phyloP scores from a whole-genome alignment of 2,329 filamentous ascomycete species.

The Chaetomium sp. region DNA sequence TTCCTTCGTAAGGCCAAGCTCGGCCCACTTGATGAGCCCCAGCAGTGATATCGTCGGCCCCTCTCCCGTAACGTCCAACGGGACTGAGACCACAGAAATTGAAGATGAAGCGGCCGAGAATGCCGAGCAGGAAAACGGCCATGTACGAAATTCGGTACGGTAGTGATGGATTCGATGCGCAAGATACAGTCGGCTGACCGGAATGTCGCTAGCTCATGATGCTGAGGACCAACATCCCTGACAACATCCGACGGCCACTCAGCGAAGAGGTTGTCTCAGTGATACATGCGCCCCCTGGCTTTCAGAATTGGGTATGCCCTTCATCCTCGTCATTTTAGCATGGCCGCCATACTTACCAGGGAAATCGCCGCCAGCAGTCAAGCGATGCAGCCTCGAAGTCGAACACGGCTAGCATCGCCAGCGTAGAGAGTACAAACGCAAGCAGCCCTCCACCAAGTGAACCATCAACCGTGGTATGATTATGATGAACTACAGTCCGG shows the following conservation, averaged over 20 bases:
- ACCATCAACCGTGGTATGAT: slow-evolving; percentile 32
- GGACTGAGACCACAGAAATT: slow-evolving; percentile 76
- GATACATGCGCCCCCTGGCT: slow-evolving; percentile 83
- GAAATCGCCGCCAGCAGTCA: slow-evolving; percentile 33
- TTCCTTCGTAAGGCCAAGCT: slow-evolving; percentile 42
- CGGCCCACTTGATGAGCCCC: slow-evolving; percentile 50
- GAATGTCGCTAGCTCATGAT: slow-evolving; percentile 39
- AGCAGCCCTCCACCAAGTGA: slow-evolving; percentile 32
- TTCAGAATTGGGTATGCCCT: slow-evolving; percentile 65
- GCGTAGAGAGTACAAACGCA: slow-evolving; percentile 26
- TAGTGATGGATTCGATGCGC: background rate
- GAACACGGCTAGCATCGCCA: slow-evolving; percentile 28
- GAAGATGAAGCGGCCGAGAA: slow-evolving; percentile 69
- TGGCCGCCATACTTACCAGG: slow-evolving; percentile 19
- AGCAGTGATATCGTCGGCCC: slow-evolving; percentile 68
- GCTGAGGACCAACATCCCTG: slow-evolving; percentile 51
- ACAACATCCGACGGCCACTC: slow-evolving; percentile 49
- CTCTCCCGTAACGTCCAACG: slow-evolving; percentile 78
- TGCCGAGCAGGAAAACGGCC: slow-evolving; percentile 29
- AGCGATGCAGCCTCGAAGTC: slow-evolving; percentile 28
- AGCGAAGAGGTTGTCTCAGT: slow-evolving; percentile 81
- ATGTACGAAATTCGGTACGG: slow-evolving; percentile 20
- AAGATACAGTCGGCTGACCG: background rate
- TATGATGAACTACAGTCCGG: background rate
- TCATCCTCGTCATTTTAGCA: background rate